Base-by-base conservation (phyloP, 2,329 filamentous ascomycete species). In the Talaromyces sp. region DNA sequence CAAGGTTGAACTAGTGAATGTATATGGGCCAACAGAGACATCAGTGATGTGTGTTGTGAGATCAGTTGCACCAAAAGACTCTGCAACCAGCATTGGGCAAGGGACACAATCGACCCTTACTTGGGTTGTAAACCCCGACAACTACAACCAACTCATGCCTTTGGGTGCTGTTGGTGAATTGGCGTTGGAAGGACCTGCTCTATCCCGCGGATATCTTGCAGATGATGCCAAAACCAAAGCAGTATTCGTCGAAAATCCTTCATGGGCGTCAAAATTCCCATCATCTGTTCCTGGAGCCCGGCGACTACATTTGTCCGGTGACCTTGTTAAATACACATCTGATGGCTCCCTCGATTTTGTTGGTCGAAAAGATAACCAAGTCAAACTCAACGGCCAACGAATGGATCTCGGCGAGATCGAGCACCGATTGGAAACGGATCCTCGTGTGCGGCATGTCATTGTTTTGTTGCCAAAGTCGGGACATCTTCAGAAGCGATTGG, bases 81-180 rank as follows among this genome's bases (percentile, higher is more conserved):
- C 79, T 57, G 73, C 75, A 0, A 69, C 72, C 31, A 72, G 78
- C 56, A 73, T 76, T 60, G 68, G 76, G 9, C 55, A 59, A 23
- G 61, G 61, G 7, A 62, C 55, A 59, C 72, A 68, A 70, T 73
- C 4, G 75, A 75, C 52, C 81, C 82, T 59, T 79, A 54, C 61
- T 3, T 64, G 82, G 82, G 2, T 82, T 83, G 67, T 60, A 82
- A 52, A 69, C 81, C 7, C 70, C 82, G 12, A 79, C 80, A 65
- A 81, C 0, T 30, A 54, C 36, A 77, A 79, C 44, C 74, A 83
- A 2, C 62, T 81, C 18, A 71, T 74, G 0, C 78, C 79, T 0
- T 75, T 81, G 7, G 78, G 77, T 5, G 75, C 73, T 63, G 66
- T 70, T 40, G 73, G 73, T 3, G 73, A 75, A 61, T 67, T 75